phyloP scores from a whole-genome alignment of 106 monocot genomes.

The Phalaenopsis aphrodite region DNA sequence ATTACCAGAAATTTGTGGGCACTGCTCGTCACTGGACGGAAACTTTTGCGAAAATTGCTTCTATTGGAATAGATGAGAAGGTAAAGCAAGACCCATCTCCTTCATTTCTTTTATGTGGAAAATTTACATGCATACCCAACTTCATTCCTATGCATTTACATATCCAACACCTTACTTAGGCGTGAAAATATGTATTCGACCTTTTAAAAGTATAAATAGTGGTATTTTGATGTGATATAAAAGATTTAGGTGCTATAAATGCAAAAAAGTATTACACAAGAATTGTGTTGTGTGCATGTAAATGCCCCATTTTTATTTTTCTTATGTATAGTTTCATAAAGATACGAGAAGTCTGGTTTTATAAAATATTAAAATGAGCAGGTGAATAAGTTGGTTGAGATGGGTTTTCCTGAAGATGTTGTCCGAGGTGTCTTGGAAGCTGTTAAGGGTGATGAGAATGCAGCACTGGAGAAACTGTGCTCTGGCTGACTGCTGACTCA shows the following conservation, averaged over 20 bases:
- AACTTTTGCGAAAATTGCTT: slow-evolving; percentile 72
- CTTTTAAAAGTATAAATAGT: no score
- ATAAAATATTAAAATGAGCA: slow-evolving; percentile 9
- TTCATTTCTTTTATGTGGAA: neutral
- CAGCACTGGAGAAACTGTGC: slow-evolving; percentile 90
- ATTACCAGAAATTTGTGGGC: slow-evolving; percentile 56
- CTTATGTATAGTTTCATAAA: neutral
- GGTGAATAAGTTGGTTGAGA: slow-evolving; percentile 90
- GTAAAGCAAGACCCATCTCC: slow-evolving; percentile 14
- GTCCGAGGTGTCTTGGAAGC: slow-evolving; percentile 61
- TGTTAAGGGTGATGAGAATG: slow-evolving; percentile 90
- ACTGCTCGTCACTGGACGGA: slow-evolving; percentile 97
- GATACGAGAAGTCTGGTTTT: neutral
- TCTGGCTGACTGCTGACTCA: slow-evolving; percentile 25
- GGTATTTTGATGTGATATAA: no score
- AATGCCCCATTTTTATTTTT: neutral
- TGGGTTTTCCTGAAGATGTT: slow-evolving; percentile 78
- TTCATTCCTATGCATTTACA: no score
- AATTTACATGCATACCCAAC: no score
- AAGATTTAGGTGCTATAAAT: no score
- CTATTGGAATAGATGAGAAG: slow-evolving; percentile 85
- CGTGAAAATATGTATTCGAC: no score
- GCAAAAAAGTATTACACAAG: no score
- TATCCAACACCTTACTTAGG: no score
- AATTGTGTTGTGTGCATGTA: no score